Base-by-base conservation (phyloP, 345 rosid genomes). In the Brassica cretica region DNA sequence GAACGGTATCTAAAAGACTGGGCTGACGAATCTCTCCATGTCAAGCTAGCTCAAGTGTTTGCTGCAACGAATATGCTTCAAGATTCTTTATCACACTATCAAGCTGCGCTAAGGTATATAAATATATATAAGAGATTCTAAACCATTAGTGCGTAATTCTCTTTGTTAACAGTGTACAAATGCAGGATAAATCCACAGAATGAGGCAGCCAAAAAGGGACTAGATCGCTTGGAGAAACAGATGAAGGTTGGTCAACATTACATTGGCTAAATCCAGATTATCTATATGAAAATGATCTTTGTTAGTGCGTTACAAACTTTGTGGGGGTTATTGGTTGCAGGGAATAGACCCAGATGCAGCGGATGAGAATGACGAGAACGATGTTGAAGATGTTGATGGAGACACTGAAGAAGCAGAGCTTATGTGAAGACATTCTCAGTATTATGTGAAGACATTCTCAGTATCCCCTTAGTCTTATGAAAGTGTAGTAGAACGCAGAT, bases 321-420 rank as follows among this genome's bases (percentile, higher is more conserved):
- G 30, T 64, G 29, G 32, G 59, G 74, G 41, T 8, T 61, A 35
- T 59, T 69, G 5, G 14, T 56, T 84, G 83, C 81, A 94, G 99
- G 99, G 99, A 69, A 90, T 95, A 83, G 99, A 95, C 85, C 99
- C 99, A 12, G 98, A 95, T 86, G 99, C 96, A 9, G 90, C 91
- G 9, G 99, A 93, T 74, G 98, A 95, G 68, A 96, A 95, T 56
- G 99, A 95, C 58, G 98, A 93, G 72, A 93, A 95, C 53, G 99
- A 95, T 70, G 93, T 85, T 33, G 99, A 95, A 73, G 99, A 95
- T 89, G 94, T 82, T 25, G 97, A 95, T 82, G 99, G 88, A 81
- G 98, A 95, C 74, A 90, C 84, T 16, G 99, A 95, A 81, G 99
- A 95, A 81, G 79, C 91, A 10, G 96, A 95, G 74, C 96, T 95